These are phyloP conservation scores for Candida ascalaphidarum DNA, from an alignment of 805 yeast species.

Conservation along the genomic window DNA sequence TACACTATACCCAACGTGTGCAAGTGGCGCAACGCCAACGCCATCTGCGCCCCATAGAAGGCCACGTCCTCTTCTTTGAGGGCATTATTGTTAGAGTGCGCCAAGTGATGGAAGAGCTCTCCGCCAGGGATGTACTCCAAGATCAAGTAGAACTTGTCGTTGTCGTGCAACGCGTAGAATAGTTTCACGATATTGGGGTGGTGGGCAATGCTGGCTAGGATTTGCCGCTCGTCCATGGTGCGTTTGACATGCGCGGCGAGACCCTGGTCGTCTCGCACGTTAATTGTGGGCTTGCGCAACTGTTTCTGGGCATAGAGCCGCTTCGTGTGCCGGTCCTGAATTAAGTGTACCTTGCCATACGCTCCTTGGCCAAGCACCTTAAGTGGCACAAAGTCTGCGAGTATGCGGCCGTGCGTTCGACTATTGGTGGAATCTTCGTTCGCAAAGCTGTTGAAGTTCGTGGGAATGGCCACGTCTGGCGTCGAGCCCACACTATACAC, in stretches of 20 bases:
- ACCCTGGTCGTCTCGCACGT: slow-evolving; percentile 33
- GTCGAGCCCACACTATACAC: slow-evolving; percentile 1
- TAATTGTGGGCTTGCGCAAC: slow-evolving; percentile 70
- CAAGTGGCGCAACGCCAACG: slow-evolving; percentile 66
- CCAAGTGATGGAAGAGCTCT: slow-evolving; percentile 35
- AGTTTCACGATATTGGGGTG: slow-evolving; percentile 41
- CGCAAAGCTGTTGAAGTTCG: slow-evolving; percentile 3
- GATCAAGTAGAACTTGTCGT: slow-evolving; percentile 33
- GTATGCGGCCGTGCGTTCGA: slow-evolving; percentile 5
- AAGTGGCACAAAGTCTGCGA: slow-evolving; percentile 62
- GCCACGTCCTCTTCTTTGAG: slow-evolving; percentile 59
- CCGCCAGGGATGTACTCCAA: slow-evolving; percentile 38
- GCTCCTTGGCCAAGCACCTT: slow-evolving; percentile 83
- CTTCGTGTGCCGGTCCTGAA: slow-evolving; percentile 53
- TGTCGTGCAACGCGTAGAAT: slow-evolving; percentile 37
- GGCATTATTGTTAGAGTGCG: slow-evolving; percentile 17
- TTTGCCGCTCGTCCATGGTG: slow-evolving; percentile 72
- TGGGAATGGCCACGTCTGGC: slow-evolving; percentile 6
- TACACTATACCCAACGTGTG: slow-evolving; percentile 42
- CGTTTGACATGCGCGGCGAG: slow-evolving; percentile 45
- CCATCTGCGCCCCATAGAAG: slow-evolving; percentile 74
- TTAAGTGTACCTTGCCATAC: slow-evolving; percentile 78
- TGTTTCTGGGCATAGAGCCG: slow-evolving; percentile 81
- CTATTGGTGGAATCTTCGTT: background rate
- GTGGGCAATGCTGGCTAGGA: slow-evolving; percentile 57